Evolutionary conservation across 1,284 basidiomycete genomes (phyloP).

Genomic region (Trichosporon faecale): DNA sequence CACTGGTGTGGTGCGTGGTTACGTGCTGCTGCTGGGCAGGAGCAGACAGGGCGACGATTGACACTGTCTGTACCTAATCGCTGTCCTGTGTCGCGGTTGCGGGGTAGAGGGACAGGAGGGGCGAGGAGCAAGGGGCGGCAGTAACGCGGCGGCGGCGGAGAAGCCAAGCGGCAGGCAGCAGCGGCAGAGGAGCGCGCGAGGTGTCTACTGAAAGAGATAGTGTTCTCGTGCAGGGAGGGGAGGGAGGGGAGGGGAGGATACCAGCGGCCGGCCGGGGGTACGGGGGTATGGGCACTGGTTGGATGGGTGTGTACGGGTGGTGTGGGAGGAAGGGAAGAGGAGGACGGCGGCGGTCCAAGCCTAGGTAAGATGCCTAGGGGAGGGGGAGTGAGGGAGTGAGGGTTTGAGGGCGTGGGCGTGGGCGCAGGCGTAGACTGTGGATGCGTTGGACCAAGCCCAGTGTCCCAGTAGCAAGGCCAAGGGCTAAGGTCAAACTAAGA

Average conservation of each 20-base stretch:
- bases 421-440: not conserved
- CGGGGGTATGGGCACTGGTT: not conserved
- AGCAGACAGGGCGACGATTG: not conserved
- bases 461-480: not conserved
- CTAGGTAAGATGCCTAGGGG: not conserved
- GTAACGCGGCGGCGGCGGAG: conserved; percentile 13
- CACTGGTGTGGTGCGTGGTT: not conserved
- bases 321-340: conserved; percentile 6
- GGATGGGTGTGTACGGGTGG: not conserved
- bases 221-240: not conserved
- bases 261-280: not conserved
- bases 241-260: not conserved
- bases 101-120: conserved; percentile 12
- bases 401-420: not conserved
- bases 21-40: conserved; percentile 9
- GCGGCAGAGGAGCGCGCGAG: not conserved
- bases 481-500: conserved; percentile 10
- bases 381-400: not conserved
- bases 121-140: conserved; percentile 2
- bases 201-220: not conserved
- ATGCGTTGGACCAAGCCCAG: conserved; percentile 1
- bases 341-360: conserved; percentile 1
- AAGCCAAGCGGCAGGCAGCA: conserved; percentile 2
- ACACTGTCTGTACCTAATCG: conserved; percentile 4
- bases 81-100: not conserved